Evolutionary conservation across 202 grass and related monocot genomes (phyloP).

Genomic region (Schoenoplectus triqueter): DNA sequence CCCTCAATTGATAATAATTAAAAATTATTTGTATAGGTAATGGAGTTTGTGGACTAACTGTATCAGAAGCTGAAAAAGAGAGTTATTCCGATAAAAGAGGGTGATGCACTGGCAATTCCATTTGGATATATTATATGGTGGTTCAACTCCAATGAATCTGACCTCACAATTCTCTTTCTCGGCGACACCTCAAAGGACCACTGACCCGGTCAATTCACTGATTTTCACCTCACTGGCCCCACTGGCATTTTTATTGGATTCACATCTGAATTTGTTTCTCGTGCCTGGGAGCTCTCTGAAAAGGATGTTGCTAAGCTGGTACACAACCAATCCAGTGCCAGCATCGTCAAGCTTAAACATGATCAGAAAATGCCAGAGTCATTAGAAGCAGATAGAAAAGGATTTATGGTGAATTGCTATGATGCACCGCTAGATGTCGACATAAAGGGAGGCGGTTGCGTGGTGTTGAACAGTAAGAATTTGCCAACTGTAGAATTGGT

Average conservation of each 20-base stretch:
- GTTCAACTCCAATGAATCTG: conserved; percentile 59
- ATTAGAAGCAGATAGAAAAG: conserved; percentile 41
- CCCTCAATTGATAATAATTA: too few relatives aligned
- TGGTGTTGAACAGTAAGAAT: conserved; percentile 83
- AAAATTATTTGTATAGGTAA: too few relatives aligned
- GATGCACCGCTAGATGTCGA: conserved; percentile 78
- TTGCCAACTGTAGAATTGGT: conserved; percentile 65
- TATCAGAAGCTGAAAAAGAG: conserved; percentile 69
- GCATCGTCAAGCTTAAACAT: conserved; percentile 54
- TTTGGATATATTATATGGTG: conserved; percentile 83
- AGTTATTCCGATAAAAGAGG: conserved; percentile 69
- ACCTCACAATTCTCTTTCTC: conserved; percentile 70
- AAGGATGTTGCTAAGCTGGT: conserved; percentile 59
- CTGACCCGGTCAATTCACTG: conserved; percentile 67
- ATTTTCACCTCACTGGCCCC: conserved; percentile 66
- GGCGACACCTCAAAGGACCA: conserved; percentile 90
- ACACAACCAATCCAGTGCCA: conserved; percentile 45
- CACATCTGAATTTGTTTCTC: conserved; percentile 61
- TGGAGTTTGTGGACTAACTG: conserved; percentile 49
- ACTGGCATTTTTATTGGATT: conserved; percentile 83
- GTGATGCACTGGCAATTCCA: conserved; percentile 72
- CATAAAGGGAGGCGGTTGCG: conserved; percentile 68
- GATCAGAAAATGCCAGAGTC: conserved; percentile 56
- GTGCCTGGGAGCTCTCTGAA: conserved; percentile 71
- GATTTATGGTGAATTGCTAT: not conserved